Evolutionary conservation across 352 stramenopile species (phyloP), one percentile per base, ranked within the genome.

Genomic region (Phytophthora multivora): DNA sequence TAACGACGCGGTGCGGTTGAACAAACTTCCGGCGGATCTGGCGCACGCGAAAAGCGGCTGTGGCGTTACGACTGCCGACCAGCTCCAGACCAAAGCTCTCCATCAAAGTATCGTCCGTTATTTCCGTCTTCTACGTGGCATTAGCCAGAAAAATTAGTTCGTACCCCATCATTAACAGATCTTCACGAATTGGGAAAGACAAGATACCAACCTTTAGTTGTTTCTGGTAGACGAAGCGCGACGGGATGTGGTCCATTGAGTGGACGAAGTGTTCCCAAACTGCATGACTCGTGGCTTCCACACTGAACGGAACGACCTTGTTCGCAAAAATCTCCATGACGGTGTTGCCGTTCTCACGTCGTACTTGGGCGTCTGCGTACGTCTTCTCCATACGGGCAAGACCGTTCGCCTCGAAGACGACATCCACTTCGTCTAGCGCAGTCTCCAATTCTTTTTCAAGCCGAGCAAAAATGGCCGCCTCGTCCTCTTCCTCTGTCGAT

Each of bases 211-310:
- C 76, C 73, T 77, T 79, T 2, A 75, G 62, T 40, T 84, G 63
- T 21, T 84, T 80, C 25, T 84, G 69, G 35, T 86, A 86, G n/a
- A 80, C 64, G 23, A 72, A 79, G 15, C 75, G 75, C 5, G 67
- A 78, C n/a, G 78, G 78, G n/a, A 83, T 77, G 25, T 79, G 73
- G 49, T 85, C 75, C 73, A 83, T 85, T 10, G 72, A 77, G 62
- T 83, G 67, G 30, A 70, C 66, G 47, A 85, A 87, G 55, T 87
- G 78, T 12, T 78, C 63, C 78, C 78, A 87, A 1, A 85, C 75
- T 5, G 77, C 77, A 8, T 69, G 47, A 2, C 63, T 65, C 8
- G 73, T 83, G 19, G 70, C 63, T 23, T 75, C 40, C 23, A 84
- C 60, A 28, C 68, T 64, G 31, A 86, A 86, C 16, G 77, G 77